Evolutionary conservation across 805 yeast species (phyloP).

Genomic region (Ogataea siamensis): DNA sequence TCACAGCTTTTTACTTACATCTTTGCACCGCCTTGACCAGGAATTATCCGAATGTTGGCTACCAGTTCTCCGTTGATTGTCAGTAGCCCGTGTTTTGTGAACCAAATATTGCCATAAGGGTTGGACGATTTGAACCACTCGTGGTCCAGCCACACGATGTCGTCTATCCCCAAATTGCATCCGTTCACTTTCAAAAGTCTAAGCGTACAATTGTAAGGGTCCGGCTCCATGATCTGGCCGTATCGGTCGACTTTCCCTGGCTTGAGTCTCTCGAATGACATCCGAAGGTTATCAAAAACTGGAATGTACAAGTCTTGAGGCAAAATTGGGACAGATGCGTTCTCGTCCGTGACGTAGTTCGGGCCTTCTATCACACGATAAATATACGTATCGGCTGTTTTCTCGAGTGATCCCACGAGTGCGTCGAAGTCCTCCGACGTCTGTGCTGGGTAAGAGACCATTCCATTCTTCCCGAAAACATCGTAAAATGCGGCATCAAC

Average conservation of each 20-base stretch:
- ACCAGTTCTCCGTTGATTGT: constrained; percentile 21
- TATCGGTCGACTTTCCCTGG: constrained; percentile 40
- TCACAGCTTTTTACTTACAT: not conserved
- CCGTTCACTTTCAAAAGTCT: constrained; percentile 31
- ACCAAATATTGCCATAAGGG: constrained; percentile 7
- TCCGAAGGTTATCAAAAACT: constrained; percentile 40
- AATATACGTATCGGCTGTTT: constrained; percentile 6
- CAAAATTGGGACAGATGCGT: constrained; percentile 2
- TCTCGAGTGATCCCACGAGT: constrained; percentile 17
- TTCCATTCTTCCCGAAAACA: constrained; percentile 24
- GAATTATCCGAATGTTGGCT: constrained; percentile 23
- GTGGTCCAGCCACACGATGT: constrained; percentile 26
- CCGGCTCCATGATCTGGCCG: constrained; percentile 33
- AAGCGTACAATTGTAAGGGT: constrained; percentile 22
- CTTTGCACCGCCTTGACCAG: constrained; percentile 5
- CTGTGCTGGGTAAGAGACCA: constrained; percentile 7
- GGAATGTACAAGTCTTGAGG: constrained; percentile 41
- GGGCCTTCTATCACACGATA: constrained; percentile 12
- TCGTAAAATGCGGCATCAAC: constrained; percentile 33
- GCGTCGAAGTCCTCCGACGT: constrained; percentile 16
- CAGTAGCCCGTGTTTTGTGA: constrained; percentile 17
- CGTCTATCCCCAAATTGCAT: constrained; percentile 12
- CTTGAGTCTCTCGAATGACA: constrained; percentile 45
- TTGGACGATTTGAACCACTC: constrained; percentile 10
- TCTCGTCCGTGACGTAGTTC: not conserved